Percentiles rank a stretch among this genome's conserved stretches.
These are phyloP conservation scores for Aspergillus terreus DNA, from an alignment of 2,329 filamentous ascomycete genomes.

Conservation along the genomic window DNA sequence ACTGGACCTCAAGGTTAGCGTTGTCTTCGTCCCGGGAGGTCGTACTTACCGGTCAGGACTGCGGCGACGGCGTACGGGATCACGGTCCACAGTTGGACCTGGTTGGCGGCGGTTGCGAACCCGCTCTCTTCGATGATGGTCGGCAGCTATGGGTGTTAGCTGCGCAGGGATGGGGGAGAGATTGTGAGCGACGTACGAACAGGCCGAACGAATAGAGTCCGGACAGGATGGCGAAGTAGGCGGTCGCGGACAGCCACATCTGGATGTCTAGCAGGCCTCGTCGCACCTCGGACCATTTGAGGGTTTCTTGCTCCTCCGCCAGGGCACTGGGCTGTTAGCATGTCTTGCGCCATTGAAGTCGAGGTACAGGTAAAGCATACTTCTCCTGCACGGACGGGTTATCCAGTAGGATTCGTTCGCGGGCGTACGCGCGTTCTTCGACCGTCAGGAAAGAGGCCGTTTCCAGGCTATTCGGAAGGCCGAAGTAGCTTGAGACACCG, in stretches of 20 bases:
- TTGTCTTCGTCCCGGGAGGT: background rate
- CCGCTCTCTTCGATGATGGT: conserved; percentile 60
- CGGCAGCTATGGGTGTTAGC: conserved; percentile 45
- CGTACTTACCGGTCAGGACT: conserved; percentile 47
- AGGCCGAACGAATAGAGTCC: conserved; percentile 62
- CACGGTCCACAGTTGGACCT: conserved; percentile 61
- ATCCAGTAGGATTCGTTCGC: conserved; percentile 43
- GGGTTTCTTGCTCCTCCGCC: conserved; percentile 41
- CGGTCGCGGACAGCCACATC: conserved; percentile 60
- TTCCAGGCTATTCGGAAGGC: conserved; percentile 55
- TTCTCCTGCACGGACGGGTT: conserved; percentile 22
- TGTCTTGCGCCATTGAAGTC: too few relatives aligned
- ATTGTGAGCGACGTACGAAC: conserved; percentile 47
- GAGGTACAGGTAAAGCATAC: conserved; percentile 15
- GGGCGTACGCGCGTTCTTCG: conserved; percentile 51
- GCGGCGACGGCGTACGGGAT: conserved; percentile 62
- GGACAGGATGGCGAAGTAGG: conserved; percentile 58
- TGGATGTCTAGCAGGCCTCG: conserved; percentile 60
- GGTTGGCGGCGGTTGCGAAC: conserved; percentile 53
- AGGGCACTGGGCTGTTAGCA: conserved; percentile 11
- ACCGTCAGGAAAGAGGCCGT: conserved; percentile 52
- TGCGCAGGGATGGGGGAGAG: background rate
- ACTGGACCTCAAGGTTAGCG: conserved; percentile 10
- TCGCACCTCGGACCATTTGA: conserved; percentile 59
- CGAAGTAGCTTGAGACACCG: conserved; percentile 50